Evolutionary conservation across 164 flowering plant species (phyloP).

Genomic region (Kalanchoe fedtschenkoi): DNA sequence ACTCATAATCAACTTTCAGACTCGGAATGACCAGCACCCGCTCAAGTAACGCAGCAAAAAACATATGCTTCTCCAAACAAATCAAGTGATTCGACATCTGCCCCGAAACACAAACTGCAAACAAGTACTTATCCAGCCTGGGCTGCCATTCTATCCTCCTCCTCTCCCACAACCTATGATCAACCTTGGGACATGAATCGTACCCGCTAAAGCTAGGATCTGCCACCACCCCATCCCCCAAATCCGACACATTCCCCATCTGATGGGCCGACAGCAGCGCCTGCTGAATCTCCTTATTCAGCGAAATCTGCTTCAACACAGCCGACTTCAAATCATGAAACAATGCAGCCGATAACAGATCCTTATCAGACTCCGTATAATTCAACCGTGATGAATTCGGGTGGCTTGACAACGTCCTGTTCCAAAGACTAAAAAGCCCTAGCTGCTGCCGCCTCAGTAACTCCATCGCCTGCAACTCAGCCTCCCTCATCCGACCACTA

Average conservation of each 20-base stretch:
- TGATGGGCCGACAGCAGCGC: constrained; percentile 49
- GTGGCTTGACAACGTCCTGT: constrained; percentile 19
- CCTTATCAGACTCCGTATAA: neutral
- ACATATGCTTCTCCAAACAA: constrained; percentile 95
- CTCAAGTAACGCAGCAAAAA: constrained; percentile 78
- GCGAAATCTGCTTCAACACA: constrained; percentile 45
- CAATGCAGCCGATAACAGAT: neutral
- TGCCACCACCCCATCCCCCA: constrained; percentile 16
- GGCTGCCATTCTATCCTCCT: constrained; percentile 90
- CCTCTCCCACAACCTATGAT: constrained; percentile 24
- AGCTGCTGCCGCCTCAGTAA: constrained; percentile 60
- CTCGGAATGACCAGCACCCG: constrained; percentile 80
- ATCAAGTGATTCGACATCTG: constrained; percentile 98
- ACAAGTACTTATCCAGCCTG: constrained; percentile 44
- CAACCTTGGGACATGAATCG: constrained; percentile 41
- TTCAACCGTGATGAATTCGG: neutral
- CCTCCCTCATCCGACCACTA: constrained; percentile 47
- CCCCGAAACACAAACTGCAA: constrained; percentile 83
- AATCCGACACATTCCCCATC: constrained; percentile 25
- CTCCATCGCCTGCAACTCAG: constrained; percentile 64
- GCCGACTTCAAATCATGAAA: constrained; percentile 37
- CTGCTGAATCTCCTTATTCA: constrained; percentile 64
- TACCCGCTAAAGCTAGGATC: constrained; percentile 11
- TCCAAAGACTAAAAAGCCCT: constrained; percentile 54
- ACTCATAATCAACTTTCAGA: constrained; percentile 69